Base-by-base conservation (phyloP, 805 yeast genomes). In the Ogataea polymorpha region DNA sequence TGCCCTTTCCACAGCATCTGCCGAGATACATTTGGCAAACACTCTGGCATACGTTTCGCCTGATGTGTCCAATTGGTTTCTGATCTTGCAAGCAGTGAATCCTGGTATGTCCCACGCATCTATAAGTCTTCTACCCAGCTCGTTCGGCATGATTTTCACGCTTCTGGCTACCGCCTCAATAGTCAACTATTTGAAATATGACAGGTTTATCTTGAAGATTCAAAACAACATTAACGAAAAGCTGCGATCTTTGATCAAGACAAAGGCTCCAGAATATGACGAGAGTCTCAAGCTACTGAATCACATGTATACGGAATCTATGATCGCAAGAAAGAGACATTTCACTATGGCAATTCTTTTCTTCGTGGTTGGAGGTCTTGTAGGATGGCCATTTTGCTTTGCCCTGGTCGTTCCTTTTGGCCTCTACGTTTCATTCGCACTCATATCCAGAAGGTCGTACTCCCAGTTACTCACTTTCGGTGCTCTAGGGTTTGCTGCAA, bases 41-140 rank as follows among this genome's bases (percentile, higher is more conserved):
- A 65, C 79, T 0, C 50, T 83, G 20, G 54, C 56, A 14, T 53
- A 56, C 6, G 55, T 70, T 47, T 58, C 71, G 27, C 21, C 49
- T 26, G 51, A 61, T 35, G 62, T 76, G 10, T 81, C 86, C 1
- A 67, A 65, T 37, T 73, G 82, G 74, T 89, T 80, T 66, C 53
- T 85, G 18, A 52, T 82, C n/a, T 75, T 82, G 49, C 75, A 79
- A 24, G 61, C 79, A 5, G 59, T 80, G 15, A 73, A 82, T 10
- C 82, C 96, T 0, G 98, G 96, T 1, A 80, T 88, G 83, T 78
- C 85, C 29, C 96, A 88, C 61, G 93, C 96, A 1, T 75, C 95
- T 5, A 82, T 86, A 2, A 83, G 93, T n/a, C 70, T 86, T 29
- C 67, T 91, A 18, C 97, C 97, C 2, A 85, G 95, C 8, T 70